Percentiles rank a stretch among this genome's conserved stretches.
Conservation (phyloP, 2,329 filamentous ascomycete species). For the Elsinoe necatrix region DNA sequence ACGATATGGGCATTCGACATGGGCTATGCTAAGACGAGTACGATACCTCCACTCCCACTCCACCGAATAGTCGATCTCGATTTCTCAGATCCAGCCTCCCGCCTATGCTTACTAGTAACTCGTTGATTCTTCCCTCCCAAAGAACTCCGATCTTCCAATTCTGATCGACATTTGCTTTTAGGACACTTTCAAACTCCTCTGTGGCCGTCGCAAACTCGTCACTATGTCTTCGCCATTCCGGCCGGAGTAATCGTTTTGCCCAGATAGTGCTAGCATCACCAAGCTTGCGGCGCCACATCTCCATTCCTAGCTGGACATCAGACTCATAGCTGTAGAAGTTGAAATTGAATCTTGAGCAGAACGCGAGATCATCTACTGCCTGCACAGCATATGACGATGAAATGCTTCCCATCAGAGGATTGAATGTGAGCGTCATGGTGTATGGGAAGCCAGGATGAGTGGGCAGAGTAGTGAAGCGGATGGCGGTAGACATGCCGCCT, state of each 20-base stretch:
- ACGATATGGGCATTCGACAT: not conserved
- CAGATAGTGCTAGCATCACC: conserved; percentile 35
- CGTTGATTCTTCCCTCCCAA: conserved; percentile 91
- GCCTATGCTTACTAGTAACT: conserved; percentile 83
- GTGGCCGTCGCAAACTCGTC: conserved; percentile 16
- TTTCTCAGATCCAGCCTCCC: conserved; percentile 73
- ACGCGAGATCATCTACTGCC: conserved; percentile 70
- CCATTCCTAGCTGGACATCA: conserved; percentile 81
- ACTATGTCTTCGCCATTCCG: conserved; percentile 31
- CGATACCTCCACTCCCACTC: conserved; percentile 69
- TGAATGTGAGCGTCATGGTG: conserved; percentile 85
- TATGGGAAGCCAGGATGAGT: conserved; percentile 77
- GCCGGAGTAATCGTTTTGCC: conserved; percentile 35
- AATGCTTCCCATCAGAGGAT: conserved; percentile 88
- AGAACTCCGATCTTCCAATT: conserved; percentile 75
- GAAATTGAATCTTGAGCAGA: conserved; percentile 90
- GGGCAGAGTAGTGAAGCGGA: conserved; percentile 81
- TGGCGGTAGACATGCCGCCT: conserved; percentile 78
- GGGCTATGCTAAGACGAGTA: conserved; percentile 56
- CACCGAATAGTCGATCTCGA: conserved; percentile 67
- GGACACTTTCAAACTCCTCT: conserved; percentile 64
- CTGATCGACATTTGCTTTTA: conserved; percentile 86
- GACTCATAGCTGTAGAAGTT: conserved; percentile 98
- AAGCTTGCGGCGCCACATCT: conserved; percentile 65
- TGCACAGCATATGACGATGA: conserved; percentile 87